These are phyloP conservation scores for Capronia epimyces DNA, from an alignment of 2,329 filamentous ascomycete genomes.

Conservation along the genomic window DNA sequence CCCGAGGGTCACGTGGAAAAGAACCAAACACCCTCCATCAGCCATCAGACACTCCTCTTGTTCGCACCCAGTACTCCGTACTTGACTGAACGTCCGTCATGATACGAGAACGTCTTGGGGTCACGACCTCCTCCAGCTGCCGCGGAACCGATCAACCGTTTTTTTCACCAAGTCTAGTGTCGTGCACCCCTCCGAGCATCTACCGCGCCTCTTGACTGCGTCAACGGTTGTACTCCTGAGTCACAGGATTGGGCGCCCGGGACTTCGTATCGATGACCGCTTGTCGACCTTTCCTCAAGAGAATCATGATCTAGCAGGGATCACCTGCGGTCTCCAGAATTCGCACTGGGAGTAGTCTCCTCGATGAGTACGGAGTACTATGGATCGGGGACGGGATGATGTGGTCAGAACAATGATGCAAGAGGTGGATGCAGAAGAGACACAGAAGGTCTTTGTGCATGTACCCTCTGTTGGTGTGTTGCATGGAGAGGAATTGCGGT, in stretches of 20 bases:
- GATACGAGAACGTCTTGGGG: background rate
- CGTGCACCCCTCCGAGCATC: conserved; percentile 9
- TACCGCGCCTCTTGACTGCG: background rate
- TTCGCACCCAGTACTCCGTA: no score
- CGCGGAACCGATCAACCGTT: background rate
- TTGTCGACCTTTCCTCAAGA: no score
- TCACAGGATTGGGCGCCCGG: background rate
- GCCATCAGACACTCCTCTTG: background rate
- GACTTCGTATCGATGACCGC: background rate
- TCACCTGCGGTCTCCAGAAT: no score
- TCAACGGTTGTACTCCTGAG: background rate
- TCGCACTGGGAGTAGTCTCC: no score
- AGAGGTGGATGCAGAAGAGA: background rate
- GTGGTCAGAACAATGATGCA: background rate
- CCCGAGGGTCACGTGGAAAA: background rate
- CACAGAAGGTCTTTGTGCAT: background rate
- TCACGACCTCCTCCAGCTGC: background rate
- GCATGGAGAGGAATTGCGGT: background rate
- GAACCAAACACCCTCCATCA: background rate
- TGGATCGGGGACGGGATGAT: background rate
- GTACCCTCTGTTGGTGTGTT: background rate
- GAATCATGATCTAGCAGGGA: no score
- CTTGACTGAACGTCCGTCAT: no score
- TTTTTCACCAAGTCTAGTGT: background rate
- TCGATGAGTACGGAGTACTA: no score